phyloP scores from a whole-genome alignment of 2,329 filamentous ascomycete genomes.

The Trichoderma sp. region DNA sequence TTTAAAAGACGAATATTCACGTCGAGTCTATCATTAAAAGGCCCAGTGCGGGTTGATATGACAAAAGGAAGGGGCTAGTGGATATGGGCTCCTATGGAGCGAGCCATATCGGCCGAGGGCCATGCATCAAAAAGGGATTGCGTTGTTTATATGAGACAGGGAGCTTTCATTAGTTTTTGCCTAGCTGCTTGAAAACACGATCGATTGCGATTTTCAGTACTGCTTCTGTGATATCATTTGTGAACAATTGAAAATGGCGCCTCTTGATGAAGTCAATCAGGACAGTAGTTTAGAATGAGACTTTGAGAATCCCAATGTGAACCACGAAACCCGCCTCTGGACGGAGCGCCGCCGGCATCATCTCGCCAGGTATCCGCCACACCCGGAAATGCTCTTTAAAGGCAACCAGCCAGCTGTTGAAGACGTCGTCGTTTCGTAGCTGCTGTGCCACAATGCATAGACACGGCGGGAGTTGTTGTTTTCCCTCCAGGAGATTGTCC shows the following conservation, averaged over 20 bases:
- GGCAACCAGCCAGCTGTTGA: constrained; percentile 74
- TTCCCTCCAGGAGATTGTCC: not conserved
- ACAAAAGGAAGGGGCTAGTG: not conserved
- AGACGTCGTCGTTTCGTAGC: constrained; percentile 80
- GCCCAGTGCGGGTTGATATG: constrained; percentile 14
- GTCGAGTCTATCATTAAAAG: constrained; percentile 18
- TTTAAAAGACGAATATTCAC: constrained; percentile 6
- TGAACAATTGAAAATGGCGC: not conserved
- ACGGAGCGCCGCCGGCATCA: constrained; percentile 60
- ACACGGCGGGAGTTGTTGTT: constrained; percentile 55
- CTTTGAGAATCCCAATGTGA: constrained; percentile 69
- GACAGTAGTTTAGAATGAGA: not conserved
- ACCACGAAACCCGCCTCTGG: constrained; percentile 76
- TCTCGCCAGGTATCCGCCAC: constrained; percentile 72
- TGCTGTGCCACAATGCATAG: constrained; percentile 87
- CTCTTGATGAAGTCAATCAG: not conserved
- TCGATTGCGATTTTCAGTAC: not conserved
- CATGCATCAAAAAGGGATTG: constrained; percentile 13
- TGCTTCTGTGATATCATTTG: not conserved
- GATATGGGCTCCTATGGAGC: not conserved
- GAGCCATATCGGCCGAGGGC: constrained; percentile 22
- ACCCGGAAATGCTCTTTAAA: constrained; percentile 68
- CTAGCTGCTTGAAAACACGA: not conserved
- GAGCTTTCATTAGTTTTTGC: not conserved
- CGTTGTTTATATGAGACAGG: constrained; percentile 8